Evolutionary conservation across 2,329 filamentous ascomycete species (phyloP).

Genomic region (Fusarium longipes): DNA sequence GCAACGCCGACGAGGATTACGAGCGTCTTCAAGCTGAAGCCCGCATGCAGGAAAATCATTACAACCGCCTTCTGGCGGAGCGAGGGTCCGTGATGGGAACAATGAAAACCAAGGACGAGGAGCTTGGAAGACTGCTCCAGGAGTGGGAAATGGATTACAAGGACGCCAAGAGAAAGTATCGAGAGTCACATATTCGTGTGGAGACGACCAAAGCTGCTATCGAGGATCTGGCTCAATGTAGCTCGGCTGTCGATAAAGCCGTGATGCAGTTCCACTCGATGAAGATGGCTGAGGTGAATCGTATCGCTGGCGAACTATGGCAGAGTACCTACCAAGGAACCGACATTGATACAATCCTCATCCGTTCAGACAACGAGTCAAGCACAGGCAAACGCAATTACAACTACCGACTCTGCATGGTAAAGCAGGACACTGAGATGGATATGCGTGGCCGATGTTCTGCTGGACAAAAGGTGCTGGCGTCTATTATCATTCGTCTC

Average conservation of each 20-base stretch:
- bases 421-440: slow-evolving; percentile 97
- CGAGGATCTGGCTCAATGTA: slow-evolving; percentile 87
- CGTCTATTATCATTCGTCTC: slow-evolving; percentile 96
- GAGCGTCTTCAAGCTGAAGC: slow-evolving; percentile 78
- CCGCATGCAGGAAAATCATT: slow-evolving; percentile 71
- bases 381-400: slow-evolving; percentile 81
- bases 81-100: slow-evolving; percentile 79
- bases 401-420: slow-evolving; percentile 98
- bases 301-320: slow-evolving; percentile 96
- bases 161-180: slow-evolving; percentile 82
- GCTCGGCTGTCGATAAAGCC: slow-evolving; percentile 87
- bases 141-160: slow-evolving; percentile 92
- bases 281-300: slow-evolving; percentile 99
- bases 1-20: slow-evolving; percentile 86
- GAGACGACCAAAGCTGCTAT: slow-evolving; percentile 93
- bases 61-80: slow-evolving; percentile 77
- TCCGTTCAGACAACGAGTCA: slow-evolving; percentile 89
- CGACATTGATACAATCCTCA: slow-evolving; percentile 95
- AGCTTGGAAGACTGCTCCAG: slow-evolving; percentile 75
- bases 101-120: slow-evolving; percentile 86
- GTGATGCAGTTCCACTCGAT: slow-evolving; percentile 96
- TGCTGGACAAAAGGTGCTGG: slow-evolving; percentile 95
- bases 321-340: slow-evolving; percentile 96
- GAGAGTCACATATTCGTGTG: slow-evolving; percentile 88
- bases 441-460: slow-evolving; percentile 99